These are phyloP conservation scores for Leishmania gerbilli DNA, from an alignment of 208 protist genomes.

Conservation along the genomic window DNA sequence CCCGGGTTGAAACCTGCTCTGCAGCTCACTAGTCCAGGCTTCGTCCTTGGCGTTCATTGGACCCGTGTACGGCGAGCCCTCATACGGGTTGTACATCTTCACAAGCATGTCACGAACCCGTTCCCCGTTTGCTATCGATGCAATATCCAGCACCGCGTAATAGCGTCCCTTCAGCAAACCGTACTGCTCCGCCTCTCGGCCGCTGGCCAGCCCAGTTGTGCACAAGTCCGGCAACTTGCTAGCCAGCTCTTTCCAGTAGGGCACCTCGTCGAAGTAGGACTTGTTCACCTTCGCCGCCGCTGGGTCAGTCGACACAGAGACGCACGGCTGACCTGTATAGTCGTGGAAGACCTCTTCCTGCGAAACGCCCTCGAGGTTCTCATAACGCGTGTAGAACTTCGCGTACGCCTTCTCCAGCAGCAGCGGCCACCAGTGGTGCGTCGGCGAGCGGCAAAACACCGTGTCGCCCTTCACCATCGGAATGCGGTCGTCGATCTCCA, in stretches of 20 bases:
- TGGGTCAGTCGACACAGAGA: constrained; percentile 43
- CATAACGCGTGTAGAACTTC: constrained; percentile 83
- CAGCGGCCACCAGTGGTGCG: constrained; percentile 74
- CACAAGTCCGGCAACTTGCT: constrained; percentile 20
- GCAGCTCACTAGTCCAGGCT: constrained; percentile 41
- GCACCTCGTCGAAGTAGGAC: constrained; percentile 42
- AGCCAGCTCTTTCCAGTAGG: constrained; percentile 50
- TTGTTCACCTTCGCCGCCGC: constrained; percentile 36
- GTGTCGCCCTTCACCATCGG: constrained; percentile 51
- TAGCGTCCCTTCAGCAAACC: constrained; percentile 49
- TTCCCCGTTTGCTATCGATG: constrained; percentile 24
- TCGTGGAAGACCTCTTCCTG: constrained; percentile 71
- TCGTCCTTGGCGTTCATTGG: constrained; percentile 51
- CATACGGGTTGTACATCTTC: constrained; percentile 60
- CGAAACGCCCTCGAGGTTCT: constrained; percentile 54
- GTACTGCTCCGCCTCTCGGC: constrained; percentile 27
- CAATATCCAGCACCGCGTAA: constrained; percentile 51
- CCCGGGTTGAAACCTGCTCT: constrained; percentile 24
- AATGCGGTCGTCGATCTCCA: constrained; percentile 69
- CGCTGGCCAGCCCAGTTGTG: constrained; percentile 38
- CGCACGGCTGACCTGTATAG: constrained; percentile 58
- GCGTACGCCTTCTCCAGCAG: constrained; percentile 78
- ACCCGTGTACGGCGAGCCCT: constrained; percentile 43
- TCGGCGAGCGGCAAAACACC: constrained; percentile 67
- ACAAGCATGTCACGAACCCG: constrained; percentile 34